Evolutionary conservation across 2,329 filamentous ascomycete species (phyloP), one percentile per base, ranked within the genome.

Genomic region (Pleochaeta shiraiana): DNA sequence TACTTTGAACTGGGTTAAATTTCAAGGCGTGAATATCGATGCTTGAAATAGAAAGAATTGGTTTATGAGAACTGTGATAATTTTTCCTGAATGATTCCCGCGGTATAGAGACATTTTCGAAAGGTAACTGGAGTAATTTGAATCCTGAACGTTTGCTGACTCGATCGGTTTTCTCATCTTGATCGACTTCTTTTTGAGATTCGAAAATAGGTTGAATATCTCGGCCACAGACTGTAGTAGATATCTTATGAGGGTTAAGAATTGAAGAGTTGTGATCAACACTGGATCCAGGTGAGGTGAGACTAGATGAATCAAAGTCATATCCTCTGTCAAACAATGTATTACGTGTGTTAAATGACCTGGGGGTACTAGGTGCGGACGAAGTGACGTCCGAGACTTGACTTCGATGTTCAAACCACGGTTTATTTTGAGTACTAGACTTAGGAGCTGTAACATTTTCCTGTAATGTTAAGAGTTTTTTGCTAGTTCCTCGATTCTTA

Each of bases 21-120:
- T 86, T 85, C 4, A 95, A 78, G 0, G 87, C 90, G 73, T 95
- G 90, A 62, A 95, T 95, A 72, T 96, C 92, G 73, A 95, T 85
- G 1, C 90, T 90, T 0, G 85, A 83, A 1, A 95, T 81, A 0
- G 91, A 96, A 69, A 96, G 81, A 67, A 96, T 85, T 21, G 89
- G 95, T 72, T 96, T 91, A 69, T 95, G 90, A 1, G 91, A 95
- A 1, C 83, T 72, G 2, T 83, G 79, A 34, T 86, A n/a, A n/a
- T n/a, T n/a, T n/a, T n/a, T n/a, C n/a, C n/a, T n/a, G n/a, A n/a
- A n/a, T n/a, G n/a, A n/a, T n/a, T n/a, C n/a, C n/a, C n/a, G n/a
- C n/a, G n/a, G n/a, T n/a, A n/a, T n/a, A n/a, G n/a, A n/a, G n/a
- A n/a, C n/a, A n/a, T n/a, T n/a, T n/a, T n/a, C n/a, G n/a, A n/a